Evolutionary conservation across 2,329 filamentous ascomycete species (phyloP).

Genomic region (Teratosphaeria zuluensis): DNA sequence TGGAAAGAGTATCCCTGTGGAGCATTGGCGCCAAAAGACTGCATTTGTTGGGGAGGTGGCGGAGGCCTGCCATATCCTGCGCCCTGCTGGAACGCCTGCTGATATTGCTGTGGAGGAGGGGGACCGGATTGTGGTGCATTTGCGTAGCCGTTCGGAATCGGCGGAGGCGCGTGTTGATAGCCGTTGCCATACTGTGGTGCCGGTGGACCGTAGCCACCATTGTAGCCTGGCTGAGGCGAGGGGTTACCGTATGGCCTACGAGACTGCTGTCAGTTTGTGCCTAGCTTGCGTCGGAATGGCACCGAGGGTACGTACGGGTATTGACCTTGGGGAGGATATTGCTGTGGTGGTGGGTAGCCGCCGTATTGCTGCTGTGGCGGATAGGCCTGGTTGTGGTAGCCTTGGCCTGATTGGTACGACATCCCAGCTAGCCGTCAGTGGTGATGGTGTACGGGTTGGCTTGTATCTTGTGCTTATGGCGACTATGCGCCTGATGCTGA

Average conservation of each 20-base stretch:
- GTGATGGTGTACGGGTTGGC: not conserved
- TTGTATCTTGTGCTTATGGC: not conserved
- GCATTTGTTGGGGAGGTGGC: constrained; percentile 31
- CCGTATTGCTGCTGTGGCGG: constrained; percentile 15
- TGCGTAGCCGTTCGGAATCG: constrained; percentile 40
- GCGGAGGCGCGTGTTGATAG: constrained; percentile 20
- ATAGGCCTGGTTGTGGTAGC: constrained; percentile 22
- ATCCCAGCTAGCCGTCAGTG: constrained; percentile 7
- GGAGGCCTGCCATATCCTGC: constrained; percentile 17
- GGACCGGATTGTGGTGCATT: constrained; percentile 16
- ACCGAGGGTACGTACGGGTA: not conserved
- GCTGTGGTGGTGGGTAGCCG: constrained; percentile 21
- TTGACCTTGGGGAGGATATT: constrained; percentile 12
- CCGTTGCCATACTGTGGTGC: constrained; percentile 21
- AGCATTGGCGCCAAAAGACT: constrained; percentile 70
- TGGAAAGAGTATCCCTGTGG: constrained; percentile 74
- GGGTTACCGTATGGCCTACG: constrained; percentile 22
- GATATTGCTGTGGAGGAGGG: constrained; percentile 10
- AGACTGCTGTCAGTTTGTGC: not conserved
- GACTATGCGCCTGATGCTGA: constrained; percentile 4
- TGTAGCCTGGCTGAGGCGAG: constrained; percentile 31
- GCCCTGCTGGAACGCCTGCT: constrained; percentile 12
- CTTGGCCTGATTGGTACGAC: constrained; percentile 24
- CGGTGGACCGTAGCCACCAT: constrained; percentile 33
- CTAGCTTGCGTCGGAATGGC: not conserved